These are phyloP conservation scores for Circinella umbellata DNA, from an alignment of 371 early-diverging fungal genomes.

Conservation along the genomic window DNA sequence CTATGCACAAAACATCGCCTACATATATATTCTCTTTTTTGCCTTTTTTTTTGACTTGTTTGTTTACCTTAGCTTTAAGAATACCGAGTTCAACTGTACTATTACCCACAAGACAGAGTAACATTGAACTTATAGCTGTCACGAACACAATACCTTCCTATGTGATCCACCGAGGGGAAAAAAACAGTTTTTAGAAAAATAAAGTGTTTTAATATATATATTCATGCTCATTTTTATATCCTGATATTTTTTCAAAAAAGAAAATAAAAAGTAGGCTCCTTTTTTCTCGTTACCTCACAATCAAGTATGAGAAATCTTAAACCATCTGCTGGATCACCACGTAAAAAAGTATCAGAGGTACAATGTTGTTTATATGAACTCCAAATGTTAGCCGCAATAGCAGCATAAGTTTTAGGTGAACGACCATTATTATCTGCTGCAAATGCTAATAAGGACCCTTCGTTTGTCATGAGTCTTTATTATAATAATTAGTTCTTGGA, in stretches of 20 bases:
- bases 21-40: no score
- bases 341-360: constrained; percentile 23
- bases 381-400: constrained; percentile 83
- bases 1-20: not conserved
- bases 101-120: constrained; percentile 74
- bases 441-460: constrained; percentile 76
- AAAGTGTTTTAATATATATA: no score
- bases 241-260: not conserved
- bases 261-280: not conserved
- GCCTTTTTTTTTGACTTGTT: not conserved
- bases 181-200: no score
- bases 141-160: constrained; percentile 73
- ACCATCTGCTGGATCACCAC: constrained; percentile 36
- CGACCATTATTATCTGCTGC: constrained; percentile 67
- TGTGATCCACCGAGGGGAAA: not conserved
- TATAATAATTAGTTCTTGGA: not conserved
- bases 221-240: not conserved
- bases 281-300: constrained; percentile 61
- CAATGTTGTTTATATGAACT: constrained; percentile 69
- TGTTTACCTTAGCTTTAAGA: constrained; percentile 68
- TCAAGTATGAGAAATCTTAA: constrained; percentile 64
- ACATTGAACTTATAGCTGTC: constrained; percentile 64
- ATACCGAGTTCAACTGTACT: constrained; percentile 69
- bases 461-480: constrained; percentile 69
- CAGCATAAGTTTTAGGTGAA: constrained; percentile 71